Conservation (phyloP, 306 rosid genomes). For the Quillaja saponaria region DNA sequence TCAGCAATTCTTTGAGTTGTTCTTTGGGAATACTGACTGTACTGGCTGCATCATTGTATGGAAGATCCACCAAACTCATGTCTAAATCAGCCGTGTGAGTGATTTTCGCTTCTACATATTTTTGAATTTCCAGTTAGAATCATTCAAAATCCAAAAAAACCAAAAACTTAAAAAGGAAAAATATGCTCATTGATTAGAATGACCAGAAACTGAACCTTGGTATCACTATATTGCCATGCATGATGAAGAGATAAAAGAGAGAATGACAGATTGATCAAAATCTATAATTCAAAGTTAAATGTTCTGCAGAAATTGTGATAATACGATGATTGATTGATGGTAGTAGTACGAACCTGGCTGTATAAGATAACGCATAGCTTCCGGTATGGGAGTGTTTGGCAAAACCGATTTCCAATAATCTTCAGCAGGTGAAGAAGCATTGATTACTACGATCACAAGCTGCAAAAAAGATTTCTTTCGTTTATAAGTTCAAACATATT, state of each 20-base stretch:
- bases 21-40: background rate
- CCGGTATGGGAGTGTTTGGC: conserved; percentile 17
- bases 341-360: background rate
- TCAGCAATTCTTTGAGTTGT: background rate
- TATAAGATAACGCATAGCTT: background rate
- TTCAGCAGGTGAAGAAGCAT: conserved; percentile 9
- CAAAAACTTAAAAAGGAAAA: too few relatives aligned
- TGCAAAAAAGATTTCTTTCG: background rate
- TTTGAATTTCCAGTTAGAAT: background rate
- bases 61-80: background rate
- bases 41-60: background rate
- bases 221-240: too few relatives aligned
- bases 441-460: background rate
- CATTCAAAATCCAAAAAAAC: too few relatives aligned
- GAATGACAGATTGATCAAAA: too few relatives aligned
- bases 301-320: background rate
- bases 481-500: background rate
- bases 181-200: too few relatives aligned
- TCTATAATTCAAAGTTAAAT: background rate
- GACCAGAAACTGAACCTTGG: too few relatives aligned
- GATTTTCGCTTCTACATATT: background rate
- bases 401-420: conserved; percentile 13
- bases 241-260: too few relatives aligned
- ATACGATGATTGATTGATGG: background rate
- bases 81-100: background rate